Evolutionary conservation across 805 yeast species (phyloP), one percentile per base, ranked within the genome.

Genomic region (Candida maesae): DNA sequence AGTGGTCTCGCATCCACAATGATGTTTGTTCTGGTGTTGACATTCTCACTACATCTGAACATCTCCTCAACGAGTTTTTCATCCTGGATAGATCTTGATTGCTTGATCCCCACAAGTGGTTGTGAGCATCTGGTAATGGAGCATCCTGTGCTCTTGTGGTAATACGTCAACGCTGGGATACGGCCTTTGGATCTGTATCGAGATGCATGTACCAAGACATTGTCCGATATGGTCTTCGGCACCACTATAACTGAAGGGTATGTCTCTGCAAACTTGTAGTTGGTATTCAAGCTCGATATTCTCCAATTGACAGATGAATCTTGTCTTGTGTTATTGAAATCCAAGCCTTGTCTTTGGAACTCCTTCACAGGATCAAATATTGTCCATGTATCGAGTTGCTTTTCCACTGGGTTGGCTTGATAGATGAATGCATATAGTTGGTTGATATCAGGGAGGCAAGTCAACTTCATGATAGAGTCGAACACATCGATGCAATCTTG

Each of bases 1-100:
- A 89, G 61, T 1, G 99, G 99, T 41, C 99, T 70, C 17, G 95
- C 84, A 65, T 93, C 99, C 5, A 88, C 91, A 23, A 93, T 80
- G 21, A 93, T 62, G 55, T 90, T 81, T 34, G 88, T 80, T 38
- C 73, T 55, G 51, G 59, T 51, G 5, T 64, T 46, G 12, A 24
- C 13, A 15, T 41, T 39, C 24, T 51, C 52, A 44, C 84, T 85
- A 1, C 84, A 73, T 28, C 68, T 66, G 60, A 89, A 88, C 8
- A 87, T 80, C 48, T 88, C 95, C 19, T 68, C 66, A 1, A 93
- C 70, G 26, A 93, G 63, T 47, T 78, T 81, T 59, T 93, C 99
- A 67, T 93, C 99, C 61, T 93, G 99, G 20, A 86, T 71, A 3
- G 95, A 88, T 36, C 98, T 67, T 49, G 81, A 78, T 58, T 89